Conservation (phyloP, 345 rosid genomes). For the Microthlaspi erraticum region DNA sequence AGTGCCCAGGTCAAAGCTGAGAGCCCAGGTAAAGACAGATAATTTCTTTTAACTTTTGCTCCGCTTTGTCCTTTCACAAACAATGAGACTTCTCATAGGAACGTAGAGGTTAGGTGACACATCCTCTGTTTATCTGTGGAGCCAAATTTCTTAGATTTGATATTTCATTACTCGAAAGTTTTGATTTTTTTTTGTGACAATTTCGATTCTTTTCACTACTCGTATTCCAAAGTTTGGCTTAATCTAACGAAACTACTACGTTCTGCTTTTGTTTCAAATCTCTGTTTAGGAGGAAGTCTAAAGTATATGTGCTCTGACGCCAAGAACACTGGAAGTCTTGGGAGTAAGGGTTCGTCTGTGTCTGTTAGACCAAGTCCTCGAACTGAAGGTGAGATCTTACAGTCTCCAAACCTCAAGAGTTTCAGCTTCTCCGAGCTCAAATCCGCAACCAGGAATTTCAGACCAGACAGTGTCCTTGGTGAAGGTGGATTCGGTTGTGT, state of each 20-base stretch:
- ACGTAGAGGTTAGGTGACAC: not conserved
- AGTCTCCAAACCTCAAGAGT: slow-evolving; percentile 66
- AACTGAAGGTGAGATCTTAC: slow-evolving; percentile 76
- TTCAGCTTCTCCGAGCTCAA: slow-evolving; percentile 62
- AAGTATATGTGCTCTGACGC: slow-evolving; percentile 42
- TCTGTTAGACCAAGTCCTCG: slow-evolving; percentile 61
- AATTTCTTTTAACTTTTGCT: not conserved
- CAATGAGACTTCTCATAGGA: not conserved
- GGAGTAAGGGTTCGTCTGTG: slow-evolving; percentile 51
- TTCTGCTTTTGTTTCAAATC: not conserved
- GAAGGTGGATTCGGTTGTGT: slow-evolving; percentile 90
- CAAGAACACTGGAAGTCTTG: slow-evolving; percentile 45
- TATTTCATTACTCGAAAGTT: slow-evolving; percentile 6
- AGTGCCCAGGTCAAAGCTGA: slow-evolving; percentile 90
- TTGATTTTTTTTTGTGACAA: not conserved
- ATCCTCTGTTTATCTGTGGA: slow-evolving; percentile 28
- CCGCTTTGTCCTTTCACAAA: not conserved
- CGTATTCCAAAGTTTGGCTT: not conserved
- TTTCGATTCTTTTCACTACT: not conserved
- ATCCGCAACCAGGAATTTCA: slow-evolving; percentile 72
- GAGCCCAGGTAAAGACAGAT: slow-evolving; percentile 65
- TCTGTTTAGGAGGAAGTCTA: slow-evolving; percentile 46
- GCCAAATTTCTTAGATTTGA: slow-evolving; percentile 38
- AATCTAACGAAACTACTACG: not conserved
- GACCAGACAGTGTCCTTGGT: slow-evolving; percentile 81